Conservation (phyloP, 805 yeast genomes). For the Scheffersomyces coipomensis region DNA sequence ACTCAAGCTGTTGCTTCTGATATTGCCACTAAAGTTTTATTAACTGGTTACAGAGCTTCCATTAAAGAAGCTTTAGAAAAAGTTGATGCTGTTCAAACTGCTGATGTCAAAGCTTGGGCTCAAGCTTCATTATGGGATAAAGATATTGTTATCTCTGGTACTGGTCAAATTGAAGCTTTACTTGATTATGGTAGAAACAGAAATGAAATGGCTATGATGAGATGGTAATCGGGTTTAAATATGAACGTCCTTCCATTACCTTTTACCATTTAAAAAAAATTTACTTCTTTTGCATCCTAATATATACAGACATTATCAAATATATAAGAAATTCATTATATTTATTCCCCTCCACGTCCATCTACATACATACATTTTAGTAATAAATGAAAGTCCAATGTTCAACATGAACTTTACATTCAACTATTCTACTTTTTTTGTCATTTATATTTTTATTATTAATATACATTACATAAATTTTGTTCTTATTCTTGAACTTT, state of each 20-base stretch:
- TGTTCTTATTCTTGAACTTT: neutral
- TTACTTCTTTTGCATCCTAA: neutral
- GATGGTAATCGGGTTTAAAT: conserved; percentile 55
- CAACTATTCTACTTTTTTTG: too few species aligned
- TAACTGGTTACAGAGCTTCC: conserved; percentile 61
- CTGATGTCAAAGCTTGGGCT: conserved; percentile 72
- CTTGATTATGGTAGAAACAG: conserved; percentile 83
- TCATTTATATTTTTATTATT: too few species aligned
- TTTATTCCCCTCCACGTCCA: too few species aligned
- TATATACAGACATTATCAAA: too few species aligned
- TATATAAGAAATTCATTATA: too few species aligned
- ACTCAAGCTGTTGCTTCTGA: conserved; percentile 52
- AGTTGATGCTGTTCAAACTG: conserved; percentile 62
- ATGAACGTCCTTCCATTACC: neutral
- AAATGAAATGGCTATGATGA: conserved; percentile 87
- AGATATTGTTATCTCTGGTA: conserved; percentile 79
- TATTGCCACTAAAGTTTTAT: conserved; percentile 59
- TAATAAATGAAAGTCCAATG: too few species aligned
- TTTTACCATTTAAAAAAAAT: neutral
- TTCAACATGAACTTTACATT: too few species aligned
- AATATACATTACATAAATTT: too few species aligned
- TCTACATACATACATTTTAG: too few species aligned
- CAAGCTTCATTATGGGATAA: conserved; percentile 73
- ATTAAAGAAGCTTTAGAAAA: conserved; percentile 56
- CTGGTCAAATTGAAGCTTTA: conserved; percentile 83